Evolutionary conservation across 495 filamentous ascomycete genomes (phyloP).

Genomic region (Glarea lozoyensis): DNA sequence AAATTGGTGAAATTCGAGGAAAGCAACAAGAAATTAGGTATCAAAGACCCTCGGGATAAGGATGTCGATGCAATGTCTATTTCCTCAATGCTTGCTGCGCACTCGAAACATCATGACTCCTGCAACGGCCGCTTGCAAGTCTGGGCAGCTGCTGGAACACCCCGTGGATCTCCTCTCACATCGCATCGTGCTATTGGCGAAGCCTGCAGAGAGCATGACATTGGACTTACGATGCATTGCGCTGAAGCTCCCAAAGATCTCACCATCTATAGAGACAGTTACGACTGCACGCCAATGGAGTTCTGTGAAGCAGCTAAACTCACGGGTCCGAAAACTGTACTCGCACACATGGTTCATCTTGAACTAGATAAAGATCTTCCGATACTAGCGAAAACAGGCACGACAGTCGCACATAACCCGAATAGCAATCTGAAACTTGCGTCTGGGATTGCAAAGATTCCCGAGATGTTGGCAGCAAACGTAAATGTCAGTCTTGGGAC

Average conservation of each 20-base stretch:
- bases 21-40: conserved; percentile 14
- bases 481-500: conserved; percentile 14
- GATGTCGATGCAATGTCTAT: conserved; percentile 13
- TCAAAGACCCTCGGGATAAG: conserved; percentile 16
- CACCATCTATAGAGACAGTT: conserved; percentile 15
- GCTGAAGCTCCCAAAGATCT: conserved; percentile 18
- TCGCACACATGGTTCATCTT: conserved; percentile 18
- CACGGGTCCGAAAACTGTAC: conserved; percentile 13
- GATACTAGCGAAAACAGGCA: conserved; percentile 11
- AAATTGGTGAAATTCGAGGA: conserved; percentile 20
- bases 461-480: conserved; percentile 11
- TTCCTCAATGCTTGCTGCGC: conserved; percentile 11
- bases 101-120: conserved; percentile 7
- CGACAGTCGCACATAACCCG: conserved; percentile 15
- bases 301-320: conserved; percentile 14
- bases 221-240: conserved; percentile 19
- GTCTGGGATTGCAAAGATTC: conserved; percentile 12
- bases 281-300: conserved; percentile 14
- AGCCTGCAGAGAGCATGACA: conserved; percentile 12
- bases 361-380: conserved; percentile 11
- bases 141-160: conserved; percentile 18
- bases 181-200: conserved; percentile 12
- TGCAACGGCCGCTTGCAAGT: conserved; percentile 14
- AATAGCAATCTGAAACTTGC: conserved; percentile 19
- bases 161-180: conserved; percentile 14